Percentiles rank a stretch among this genome's conserved stretches.
phyloP scores from a whole-genome alignment of 306 rosid species.

The Begonia loranthoides region DNA sequence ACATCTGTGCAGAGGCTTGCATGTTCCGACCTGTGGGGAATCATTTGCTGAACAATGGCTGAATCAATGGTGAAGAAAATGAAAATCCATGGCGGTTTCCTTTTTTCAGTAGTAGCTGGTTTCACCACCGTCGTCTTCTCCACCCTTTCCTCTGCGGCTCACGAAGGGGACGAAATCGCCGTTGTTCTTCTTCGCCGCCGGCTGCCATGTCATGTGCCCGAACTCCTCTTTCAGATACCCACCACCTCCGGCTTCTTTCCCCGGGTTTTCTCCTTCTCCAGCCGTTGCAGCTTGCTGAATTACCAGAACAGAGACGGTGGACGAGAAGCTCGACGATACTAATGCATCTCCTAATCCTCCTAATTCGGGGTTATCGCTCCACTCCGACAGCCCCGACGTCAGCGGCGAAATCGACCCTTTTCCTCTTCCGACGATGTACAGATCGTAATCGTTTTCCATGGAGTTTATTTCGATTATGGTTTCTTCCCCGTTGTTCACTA shows the following conservation, averaged over 20 bases:
- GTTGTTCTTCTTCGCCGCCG: constrained; percentile 3
- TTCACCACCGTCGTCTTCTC: background rate
- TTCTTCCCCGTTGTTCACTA: constrained; percentile 23
- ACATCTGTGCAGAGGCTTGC: no score
- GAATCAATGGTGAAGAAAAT: no score
- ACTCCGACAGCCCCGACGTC: constrained; percentile 17
- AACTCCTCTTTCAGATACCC: constrained; percentile 11
- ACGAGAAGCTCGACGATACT: constrained; percentile 21
- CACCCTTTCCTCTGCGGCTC: background rate
- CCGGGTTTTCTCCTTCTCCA: background rate
- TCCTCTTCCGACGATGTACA: constrained; percentile 23
- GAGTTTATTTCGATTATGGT: constrained; percentile 11
- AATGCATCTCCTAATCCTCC: constrained; percentile 24
- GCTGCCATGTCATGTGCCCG: constrained; percentile 11
- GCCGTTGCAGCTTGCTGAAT: constrained; percentile 13
- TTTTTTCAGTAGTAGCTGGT: background rate
- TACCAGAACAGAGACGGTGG: constrained; percentile 19
- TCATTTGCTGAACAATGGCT: no score
- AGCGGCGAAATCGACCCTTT: constrained; percentile 12
- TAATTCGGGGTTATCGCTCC: constrained; percentile 23
- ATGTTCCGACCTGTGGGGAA: no score
- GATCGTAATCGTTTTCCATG: constrained; percentile 10
- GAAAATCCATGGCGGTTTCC: no score
- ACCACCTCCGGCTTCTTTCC: background rate
- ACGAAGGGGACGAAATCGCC: constrained; percentile 8